Base-by-base conservation (phyloP, 179 eudicot genomes). In the Heliamphora pulchella region DNA sequence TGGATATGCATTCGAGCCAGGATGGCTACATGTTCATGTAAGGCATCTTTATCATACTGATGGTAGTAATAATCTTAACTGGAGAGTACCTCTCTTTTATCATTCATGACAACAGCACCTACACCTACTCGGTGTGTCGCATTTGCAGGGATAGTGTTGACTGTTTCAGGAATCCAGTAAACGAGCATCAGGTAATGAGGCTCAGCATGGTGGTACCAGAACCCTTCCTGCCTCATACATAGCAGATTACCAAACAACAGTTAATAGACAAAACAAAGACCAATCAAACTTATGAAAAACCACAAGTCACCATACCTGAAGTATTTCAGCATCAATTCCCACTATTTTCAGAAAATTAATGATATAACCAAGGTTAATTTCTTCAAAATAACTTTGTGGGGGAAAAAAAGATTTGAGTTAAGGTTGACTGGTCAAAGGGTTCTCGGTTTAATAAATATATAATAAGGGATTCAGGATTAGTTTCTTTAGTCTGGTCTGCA, bases 151-250 rank as follows among this genome's bases (percentile, higher is more conserved):
- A 89, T 79, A 39, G 89, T 89, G 78, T 79, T 78, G 47, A 57
- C 44, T 74, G 84, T 81, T 80, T 86, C 78, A 62, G 90, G 90
- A 51, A 89, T 86, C 92, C 92, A 89, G 74, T 81, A 78, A 77
- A 88, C 90, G 71, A 89, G 85, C 92, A 89, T 89, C 83, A 89
- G 79, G 82, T 87, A 89, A 54, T 65, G 74, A 50, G 81, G 87
- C 76, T 89, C 92, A 70, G 92, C 92, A 79, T 89, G 92, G 83
- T 87, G 92, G 73, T 86, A 89, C 86, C 88, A 79, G 86, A 89
- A 89, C 53, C 91, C 90, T 79, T 87, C 89, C 92, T 89, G 84
- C 69, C 64, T 81, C 54, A 74, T 41, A 43, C n/a, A 55, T 41
- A 50, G 43, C 75, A 78, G 43, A 78, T 67, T n/a, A 67, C 7